Evolutionary conservation across 1,284 basidiomycete genomes (phyloP), one percentile per base, ranked within the genome.

Genomic region (Papiliotrema nemorosa): DNA sequence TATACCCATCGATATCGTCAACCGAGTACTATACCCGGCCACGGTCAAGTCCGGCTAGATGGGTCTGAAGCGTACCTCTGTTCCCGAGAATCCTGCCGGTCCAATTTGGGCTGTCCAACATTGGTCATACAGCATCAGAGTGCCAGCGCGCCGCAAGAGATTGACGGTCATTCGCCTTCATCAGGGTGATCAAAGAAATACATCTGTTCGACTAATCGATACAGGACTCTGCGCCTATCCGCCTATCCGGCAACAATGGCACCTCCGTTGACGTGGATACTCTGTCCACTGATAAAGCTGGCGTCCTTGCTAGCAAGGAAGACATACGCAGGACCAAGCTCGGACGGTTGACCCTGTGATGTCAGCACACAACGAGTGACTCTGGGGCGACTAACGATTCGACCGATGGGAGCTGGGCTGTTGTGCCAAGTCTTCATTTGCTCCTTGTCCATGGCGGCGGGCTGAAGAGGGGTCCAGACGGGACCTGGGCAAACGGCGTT

Each of bases 1-100:
- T 71, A 81, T 90, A 57, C 89, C 89, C 2, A 84, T 90, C 54
- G 85, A 85, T 38, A 66, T 89, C 40, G 86, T 89, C 20, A 90
- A 89, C 64, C 82, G 85, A 37, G 79, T 84, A 36, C 63, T 85
- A 31, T 87, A 86, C 59, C 64, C 63, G 14, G 42, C 49, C 34
- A 20, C 36, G 36, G 36, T 38, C 31, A 9, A 33, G 31, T 10
- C 10, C 16, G 31, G 31, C 31, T n/a, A n/a, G n/a, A n/a, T 33
- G 31, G 10, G 31, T 16, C 31, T 33, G 31, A 33, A 33, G 9
- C n/a, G n/a, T n/a, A n/a, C n/a, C n/a, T n/a, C n/a, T n/a, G n/a
- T n/a, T n/a, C n/a, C n/a, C n/a, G n/a, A n/a, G n/a, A n/a, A n/a
- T n/a, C n/a, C n/a, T n/a, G n/a, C n/a, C n/a, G n/a, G n/a, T n/a